These are phyloP conservation scores for Pleurotus djamor DNA, from an alignment of 768 basidiomycete species.

Conservation along the genomic window DNA sequence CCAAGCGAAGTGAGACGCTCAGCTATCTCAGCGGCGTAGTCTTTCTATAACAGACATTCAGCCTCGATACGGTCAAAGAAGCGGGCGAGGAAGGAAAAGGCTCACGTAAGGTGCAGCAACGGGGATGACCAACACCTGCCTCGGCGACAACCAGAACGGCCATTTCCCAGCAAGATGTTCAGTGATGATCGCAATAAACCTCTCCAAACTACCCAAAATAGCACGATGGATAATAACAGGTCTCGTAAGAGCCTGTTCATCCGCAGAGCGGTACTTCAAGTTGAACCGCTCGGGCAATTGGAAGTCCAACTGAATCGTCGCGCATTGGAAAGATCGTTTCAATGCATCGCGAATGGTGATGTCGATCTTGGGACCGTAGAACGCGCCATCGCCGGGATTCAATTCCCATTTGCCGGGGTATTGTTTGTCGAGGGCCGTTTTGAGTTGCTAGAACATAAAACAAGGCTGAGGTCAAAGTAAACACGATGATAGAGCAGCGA, in stretches of 20 bases:
- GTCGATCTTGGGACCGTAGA: slow-evolving; percentile 99
- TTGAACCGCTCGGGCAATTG: slow-evolving; percentile 97
- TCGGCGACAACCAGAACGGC: slow-evolving; percentile 99
- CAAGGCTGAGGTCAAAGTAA: slow-evolving; percentile 9
- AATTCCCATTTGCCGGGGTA: slow-evolving; percentile 90
- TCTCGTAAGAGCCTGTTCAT: slow-evolving; percentile 63
- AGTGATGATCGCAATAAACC: slow-evolving; percentile 96
- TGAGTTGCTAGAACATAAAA: slow-evolving; percentile 63
- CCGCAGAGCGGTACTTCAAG: slow-evolving; percentile 83
- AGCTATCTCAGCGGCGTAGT: slow-evolving; percentile 84
- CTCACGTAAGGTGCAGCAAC: slow-evolving; percentile 87
- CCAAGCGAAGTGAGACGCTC: slow-evolving; percentile 66
- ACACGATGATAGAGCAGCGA: not conserved
- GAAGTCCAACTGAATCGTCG: slow-evolving; percentile 99
- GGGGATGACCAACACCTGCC: slow-evolving; percentile 93
- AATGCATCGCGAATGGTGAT: slow-evolving; percentile 95
- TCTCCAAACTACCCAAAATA: slow-evolving; percentile 89
- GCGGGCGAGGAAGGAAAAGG: slow-evolving; percentile 14
- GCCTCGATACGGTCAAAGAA: not conserved
- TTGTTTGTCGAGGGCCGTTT: slow-evolving; percentile 76
- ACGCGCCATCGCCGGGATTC: slow-evolving; percentile 96
- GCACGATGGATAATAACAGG: slow-evolving; percentile 99
- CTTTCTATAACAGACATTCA: slow-evolving; percentile 53
- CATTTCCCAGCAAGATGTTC: slow-evolving; percentile 99
- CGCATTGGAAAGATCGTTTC: slow-evolving; percentile 93